phyloP scores from a whole-genome alignment of 495 filamentous ascomycete genomes.

The Neurospora tetraspora region DNA sequence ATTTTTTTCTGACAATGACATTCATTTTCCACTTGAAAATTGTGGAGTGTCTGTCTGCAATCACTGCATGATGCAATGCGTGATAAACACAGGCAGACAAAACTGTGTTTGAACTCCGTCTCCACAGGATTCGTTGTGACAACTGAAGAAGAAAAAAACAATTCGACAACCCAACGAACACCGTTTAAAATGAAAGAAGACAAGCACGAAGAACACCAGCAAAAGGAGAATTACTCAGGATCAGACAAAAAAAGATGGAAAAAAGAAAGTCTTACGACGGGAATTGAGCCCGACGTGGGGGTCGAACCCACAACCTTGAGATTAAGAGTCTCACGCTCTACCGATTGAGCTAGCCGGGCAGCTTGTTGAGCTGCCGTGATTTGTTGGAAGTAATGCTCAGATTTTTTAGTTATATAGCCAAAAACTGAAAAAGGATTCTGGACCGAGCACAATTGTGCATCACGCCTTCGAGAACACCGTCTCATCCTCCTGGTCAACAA shows the following conservation, averaged over 20 bases:
- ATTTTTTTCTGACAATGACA: too few relatives aligned
- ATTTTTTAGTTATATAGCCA: background rate
- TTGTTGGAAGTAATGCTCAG: background rate
- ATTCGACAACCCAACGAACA: too few relatives aligned
- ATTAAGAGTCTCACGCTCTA: constrained; percentile 70
- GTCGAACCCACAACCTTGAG: constrained; percentile 57
- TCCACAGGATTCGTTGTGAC: too few relatives aligned
- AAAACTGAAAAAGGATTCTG: background rate
- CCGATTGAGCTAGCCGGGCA: constrained; percentile 55
- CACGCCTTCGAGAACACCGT: too few relatives aligned
- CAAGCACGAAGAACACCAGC: background rate
- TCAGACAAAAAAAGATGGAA: background rate
- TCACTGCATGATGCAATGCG: too few relatives aligned
- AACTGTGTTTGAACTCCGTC: too few relatives aligned
- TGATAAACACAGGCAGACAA: too few relatives aligned
- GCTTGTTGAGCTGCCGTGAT: background rate
- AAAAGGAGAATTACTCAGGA: too few relatives aligned
- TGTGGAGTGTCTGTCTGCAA: too few relatives aligned
- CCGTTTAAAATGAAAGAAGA: background rate
- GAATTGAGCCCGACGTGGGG: background rate
- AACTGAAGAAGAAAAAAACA: too few relatives aligned
- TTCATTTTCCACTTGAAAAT: too few relatives aligned
- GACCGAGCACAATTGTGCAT: background rate
- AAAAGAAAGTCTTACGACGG: background rate
- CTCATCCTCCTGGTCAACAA: too few relatives aligned